phyloP scores from a whole-genome alignment of 352 stramenopile species.

The Phytophthora rubi region DNA sequence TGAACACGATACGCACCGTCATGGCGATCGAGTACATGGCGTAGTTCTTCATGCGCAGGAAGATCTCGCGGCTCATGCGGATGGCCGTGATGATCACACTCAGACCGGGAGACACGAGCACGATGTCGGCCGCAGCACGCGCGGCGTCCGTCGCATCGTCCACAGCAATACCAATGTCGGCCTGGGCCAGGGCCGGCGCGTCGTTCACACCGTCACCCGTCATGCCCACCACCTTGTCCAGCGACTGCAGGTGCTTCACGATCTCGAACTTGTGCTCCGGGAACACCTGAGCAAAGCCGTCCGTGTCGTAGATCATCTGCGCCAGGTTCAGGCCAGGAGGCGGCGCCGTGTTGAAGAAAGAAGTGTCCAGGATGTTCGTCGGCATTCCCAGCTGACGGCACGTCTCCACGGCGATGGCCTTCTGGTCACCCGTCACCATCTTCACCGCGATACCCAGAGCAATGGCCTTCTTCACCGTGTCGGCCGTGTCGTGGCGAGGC shows the following conservation, averaged over 20 bases:
- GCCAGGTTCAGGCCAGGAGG: slow-evolving; percentile 66
- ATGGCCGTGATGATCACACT: slow-evolving; percentile 91
- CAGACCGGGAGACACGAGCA: slow-evolving; percentile 89
- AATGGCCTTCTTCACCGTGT: slow-evolving; percentile 92
- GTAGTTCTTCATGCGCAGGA: slow-evolving; percentile 93
- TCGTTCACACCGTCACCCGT: slow-evolving; percentile 94
- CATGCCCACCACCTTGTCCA: slow-evolving; percentile 85
- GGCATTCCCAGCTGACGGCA: slow-evolving; percentile 90
- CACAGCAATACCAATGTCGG: slow-evolving; percentile 93
- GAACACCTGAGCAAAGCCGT: slow-evolving; percentile 94
- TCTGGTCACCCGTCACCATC: slow-evolving; percentile 97
- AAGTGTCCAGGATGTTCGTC: slow-evolving; percentile 84
- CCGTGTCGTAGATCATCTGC: slow-evolving; percentile 91
- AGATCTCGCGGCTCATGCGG: slow-evolving; percentile 88
- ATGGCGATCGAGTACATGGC: slow-evolving; percentile 92
- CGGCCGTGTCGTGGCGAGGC: slow-evolving; percentile 91
- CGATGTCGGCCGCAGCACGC: slow-evolving; percentile 89
- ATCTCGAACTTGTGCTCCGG: slow-evolving; percentile 94
- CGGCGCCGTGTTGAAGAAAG: slow-evolving; percentile 79
- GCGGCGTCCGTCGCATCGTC: slow-evolving; percentile 90
- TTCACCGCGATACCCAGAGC: slow-evolving; percentile 93
- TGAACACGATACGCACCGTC: slow-evolving; percentile 90
- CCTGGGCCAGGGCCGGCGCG: slow-evolving; percentile 87
- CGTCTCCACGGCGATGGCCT: slow-evolving; percentile 93
- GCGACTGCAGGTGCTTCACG: slow-evolving; percentile 89